These are phyloP conservation scores for Herpetomonas muscarum DNA, from an alignment of 208 protist species.

Conservation along the genomic window DNA sequence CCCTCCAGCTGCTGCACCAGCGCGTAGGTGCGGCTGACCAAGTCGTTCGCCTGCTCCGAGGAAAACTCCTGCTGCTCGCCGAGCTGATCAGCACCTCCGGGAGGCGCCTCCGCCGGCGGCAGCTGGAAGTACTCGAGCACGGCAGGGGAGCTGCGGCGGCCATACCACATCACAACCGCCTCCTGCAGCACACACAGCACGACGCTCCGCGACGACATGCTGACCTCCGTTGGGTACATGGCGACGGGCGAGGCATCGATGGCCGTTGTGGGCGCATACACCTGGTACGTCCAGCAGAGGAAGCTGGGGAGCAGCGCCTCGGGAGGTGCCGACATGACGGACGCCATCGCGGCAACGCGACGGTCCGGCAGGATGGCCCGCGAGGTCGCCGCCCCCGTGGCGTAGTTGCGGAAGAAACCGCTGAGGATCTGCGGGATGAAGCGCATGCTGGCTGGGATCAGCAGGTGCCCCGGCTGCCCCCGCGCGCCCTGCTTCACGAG, in stretches of 20 bases:
- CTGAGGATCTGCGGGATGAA: conserved; percentile 78
- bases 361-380: conserved; percentile 57
- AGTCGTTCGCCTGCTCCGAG: conserved; percentile 45
- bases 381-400: conserved; percentile 40
- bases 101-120: conserved; percentile 13
- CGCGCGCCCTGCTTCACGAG: conserved; percentile 42
- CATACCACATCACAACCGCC: conserved; percentile 75
- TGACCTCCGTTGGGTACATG: conserved; percentile 55
- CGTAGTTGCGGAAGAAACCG: conserved; percentile 66
- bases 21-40: conserved; percentile 48
- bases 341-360: conserved; percentile 64
- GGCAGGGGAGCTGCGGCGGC: conserved; percentile 31
- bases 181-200: conserved; percentile 56
- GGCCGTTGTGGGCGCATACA: conserved; percentile 55
- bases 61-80: conserved; percentile 19
- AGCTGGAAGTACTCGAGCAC: conserved; percentile 51
- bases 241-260: conserved; percentile 42
- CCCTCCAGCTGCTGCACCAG: conserved; percentile 41
- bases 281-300: conserved; percentile 64
- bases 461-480: conserved; percentile 32
- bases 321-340: conserved; percentile 61
- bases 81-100: no score
- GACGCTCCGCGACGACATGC: conserved; percentile 51
- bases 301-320: conserved; percentile 66
- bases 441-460: conserved; percentile 63